Evolutionary conservation across 1,284 basidiomycete species (phyloP).

Genomic region (Tylopilus orsonianus): DNA sequence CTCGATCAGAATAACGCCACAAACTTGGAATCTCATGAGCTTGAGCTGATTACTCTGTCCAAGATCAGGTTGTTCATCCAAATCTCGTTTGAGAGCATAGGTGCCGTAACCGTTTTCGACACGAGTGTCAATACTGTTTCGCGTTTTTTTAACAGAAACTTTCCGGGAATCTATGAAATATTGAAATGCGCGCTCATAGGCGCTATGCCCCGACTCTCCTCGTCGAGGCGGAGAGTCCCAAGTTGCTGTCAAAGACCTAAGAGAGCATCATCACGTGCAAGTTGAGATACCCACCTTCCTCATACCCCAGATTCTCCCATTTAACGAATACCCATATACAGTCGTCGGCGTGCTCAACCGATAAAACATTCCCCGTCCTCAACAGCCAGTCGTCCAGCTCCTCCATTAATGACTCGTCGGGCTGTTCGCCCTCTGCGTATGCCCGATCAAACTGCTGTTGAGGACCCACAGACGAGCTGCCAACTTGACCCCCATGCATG

Average conservation of each 20-base stretch:
- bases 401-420: constrained; percentile 48
- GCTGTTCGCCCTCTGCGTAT: constrained; percentile 58
- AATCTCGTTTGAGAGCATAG: constrained; percentile 47
- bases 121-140: constrained; percentile 42
- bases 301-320: constrained; percentile 89
- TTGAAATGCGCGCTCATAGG: constrained; percentile 65
- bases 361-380: constrained; percentile 45
- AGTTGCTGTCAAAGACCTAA: constrained; percentile 53
- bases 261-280: background rate
- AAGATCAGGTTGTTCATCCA: constrained; percentile 51
- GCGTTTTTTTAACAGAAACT: constrained; percentile 58
- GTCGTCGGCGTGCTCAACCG: constrained; percentile 50
- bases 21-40: constrained; percentile 84
- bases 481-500: constrained; percentile 35
- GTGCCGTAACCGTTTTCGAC: constrained; percentile 45
- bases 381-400: constrained; percentile 62
- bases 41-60: constrained; percentile 62
- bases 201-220: constrained; percentile 55
- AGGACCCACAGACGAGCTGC: constrained; percentile 25
- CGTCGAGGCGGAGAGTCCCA: constrained; percentile 85
- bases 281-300: constrained; percentile 62
- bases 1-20: constrained; percentile 8
- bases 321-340: constrained; percentile 84
- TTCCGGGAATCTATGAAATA: constrained; percentile 63
- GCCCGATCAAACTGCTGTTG: constrained; percentile 41